Conservation (phyloP, 768 basidiomycete genomes). For the Naganishia vishniacii region DNA sequence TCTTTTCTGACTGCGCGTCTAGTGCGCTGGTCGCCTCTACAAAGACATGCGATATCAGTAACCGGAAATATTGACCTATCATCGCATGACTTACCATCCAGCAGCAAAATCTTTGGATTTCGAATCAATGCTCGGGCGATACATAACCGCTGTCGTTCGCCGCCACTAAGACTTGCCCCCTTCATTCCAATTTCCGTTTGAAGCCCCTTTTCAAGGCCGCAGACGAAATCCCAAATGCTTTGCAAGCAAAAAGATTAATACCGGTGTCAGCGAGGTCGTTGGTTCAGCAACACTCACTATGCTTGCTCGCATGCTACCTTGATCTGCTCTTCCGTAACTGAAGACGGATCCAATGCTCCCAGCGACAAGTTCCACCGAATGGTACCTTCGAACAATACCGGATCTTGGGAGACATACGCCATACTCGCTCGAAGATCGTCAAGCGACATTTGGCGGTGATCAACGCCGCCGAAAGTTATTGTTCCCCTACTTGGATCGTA, state of each 20-base stretch:
- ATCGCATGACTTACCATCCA: constrained; percentile 32
- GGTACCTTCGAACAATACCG: constrained; percentile 43
- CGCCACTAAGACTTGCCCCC: constrained; percentile 42
- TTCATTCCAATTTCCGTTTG: constrained; percentile 47
- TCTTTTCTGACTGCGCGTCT: constrained; percentile 29
- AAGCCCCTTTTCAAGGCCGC: constrained; percentile 37
- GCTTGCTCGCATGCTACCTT: constrained; percentile 36
- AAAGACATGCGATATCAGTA: background rate
- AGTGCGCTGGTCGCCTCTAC: constrained; percentile 42
- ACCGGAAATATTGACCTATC: background rate
- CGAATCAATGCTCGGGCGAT: constrained; percentile 45
- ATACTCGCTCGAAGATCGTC: constrained; percentile 35
- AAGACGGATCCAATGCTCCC: constrained; percentile 29
- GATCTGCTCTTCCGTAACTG: constrained; percentile 34
- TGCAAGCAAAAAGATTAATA: background rate
- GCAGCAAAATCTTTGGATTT: constrained; percentile 42
- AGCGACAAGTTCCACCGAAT: constrained; percentile 39
- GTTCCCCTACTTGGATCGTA: constrained; percentile 41
- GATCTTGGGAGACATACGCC: constrained; percentile 47
- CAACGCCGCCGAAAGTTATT: constrained; percentile 39
- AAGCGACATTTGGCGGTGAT: constrained; percentile 38
- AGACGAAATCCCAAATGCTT: constrained; percentile 32
- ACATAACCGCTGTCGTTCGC: constrained; percentile 45
- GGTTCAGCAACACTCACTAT: constrained; percentile 26
- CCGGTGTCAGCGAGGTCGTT: constrained; percentile 4